Conservation (phyloP, 352 stramenopile species). For the Phytophthora tubulina region DNA sequence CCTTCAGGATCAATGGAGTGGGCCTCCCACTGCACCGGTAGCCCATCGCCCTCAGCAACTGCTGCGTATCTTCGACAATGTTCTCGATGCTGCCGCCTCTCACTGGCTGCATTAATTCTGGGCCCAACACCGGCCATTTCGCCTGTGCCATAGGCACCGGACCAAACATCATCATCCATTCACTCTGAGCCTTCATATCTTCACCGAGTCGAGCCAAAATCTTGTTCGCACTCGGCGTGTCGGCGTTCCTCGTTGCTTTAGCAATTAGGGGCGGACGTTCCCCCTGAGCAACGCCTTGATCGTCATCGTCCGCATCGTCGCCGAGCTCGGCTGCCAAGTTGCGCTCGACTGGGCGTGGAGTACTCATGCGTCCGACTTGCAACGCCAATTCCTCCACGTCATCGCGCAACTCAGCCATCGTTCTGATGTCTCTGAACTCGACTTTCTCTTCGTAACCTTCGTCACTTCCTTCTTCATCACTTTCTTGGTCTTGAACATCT, state of each 20-base stretch:
- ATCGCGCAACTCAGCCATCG: too few species aligned
- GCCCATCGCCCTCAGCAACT: not conserved
- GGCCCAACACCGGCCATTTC: not conserved
- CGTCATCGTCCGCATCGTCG: too few species aligned
- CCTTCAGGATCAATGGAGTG: not conserved
- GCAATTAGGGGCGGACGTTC: too few species aligned
- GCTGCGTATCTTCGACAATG: not conserved
- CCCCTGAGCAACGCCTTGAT: too few species aligned
- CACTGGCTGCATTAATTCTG: not conserved
- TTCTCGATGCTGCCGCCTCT: not conserved
- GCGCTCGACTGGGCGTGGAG: constrained; percentile 7
- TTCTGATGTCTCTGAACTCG: too few species aligned
- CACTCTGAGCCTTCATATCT: too few species aligned
- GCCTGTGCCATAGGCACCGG: too few species aligned
- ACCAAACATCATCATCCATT: too few species aligned
- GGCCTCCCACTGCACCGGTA: not conserved
- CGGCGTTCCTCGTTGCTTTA: too few species aligned
- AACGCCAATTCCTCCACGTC: constrained; percentile 2
- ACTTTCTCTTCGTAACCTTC: not conserved
- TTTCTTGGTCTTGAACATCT: not conserved
- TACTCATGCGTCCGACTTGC: constrained; percentile 1
- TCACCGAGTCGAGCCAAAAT: too few species aligned
- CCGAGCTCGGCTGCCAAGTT: too few species aligned
- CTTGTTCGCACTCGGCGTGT: too few species aligned
- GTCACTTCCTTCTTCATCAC: constrained; percentile 2